These are phyloP conservation scores for Suhomyces prunicola DNA, from an alignment of 805 yeast species.

Conservation along the genomic window DNA sequence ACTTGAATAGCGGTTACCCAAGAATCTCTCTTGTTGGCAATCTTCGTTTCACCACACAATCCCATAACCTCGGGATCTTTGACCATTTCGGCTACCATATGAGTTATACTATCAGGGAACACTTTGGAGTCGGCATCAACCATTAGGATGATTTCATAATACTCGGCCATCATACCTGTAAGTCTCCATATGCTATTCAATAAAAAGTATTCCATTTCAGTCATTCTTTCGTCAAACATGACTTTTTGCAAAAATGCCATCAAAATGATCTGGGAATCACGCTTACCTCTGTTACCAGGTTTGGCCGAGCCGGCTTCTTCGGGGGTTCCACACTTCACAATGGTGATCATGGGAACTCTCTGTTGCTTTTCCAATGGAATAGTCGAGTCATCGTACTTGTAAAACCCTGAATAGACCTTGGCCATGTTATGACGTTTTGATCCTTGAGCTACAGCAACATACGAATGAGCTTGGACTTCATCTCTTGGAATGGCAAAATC, in stretches of 20 bases:
- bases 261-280: constrained; percentile 87
- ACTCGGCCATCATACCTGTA: constrained; percentile 81
- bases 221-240: constrained; percentile 92
- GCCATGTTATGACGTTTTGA: constrained; percentile 97
- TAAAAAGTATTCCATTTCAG: constrained; percentile 79
- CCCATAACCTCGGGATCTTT: constrained; percentile 88
- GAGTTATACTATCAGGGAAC: constrained; percentile 82
- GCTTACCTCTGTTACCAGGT: constrained; percentile 95
- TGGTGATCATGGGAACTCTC: constrained; percentile 70
- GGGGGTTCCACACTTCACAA: constrained; percentile 88
- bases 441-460: constrained; percentile 95
- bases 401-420: constrained; percentile 91
- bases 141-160: constrained; percentile 81
- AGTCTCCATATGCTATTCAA: constrained; percentile 72
- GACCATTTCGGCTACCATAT: constrained; percentile 87
- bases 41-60: constrained; percentile 91
- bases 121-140: constrained; percentile 94
- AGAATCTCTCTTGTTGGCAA: constrained; percentile 72
- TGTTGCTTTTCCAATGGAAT: constrained; percentile 81
- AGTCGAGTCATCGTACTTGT: constrained; percentile 74
- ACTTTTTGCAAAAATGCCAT: constrained; percentile 88
- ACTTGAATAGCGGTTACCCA: constrained; percentile 96
- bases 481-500: constrained; percentile 63
- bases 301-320: constrained; percentile 60
- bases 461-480: constrained; percentile 76